A percentile compares a stretch with the other conserved stretches of the same genome.
Evolutionary conservation across 768 basidiomycete genomes (phyloP).

Genomic region (Pisolithus orientalis): DNA sequence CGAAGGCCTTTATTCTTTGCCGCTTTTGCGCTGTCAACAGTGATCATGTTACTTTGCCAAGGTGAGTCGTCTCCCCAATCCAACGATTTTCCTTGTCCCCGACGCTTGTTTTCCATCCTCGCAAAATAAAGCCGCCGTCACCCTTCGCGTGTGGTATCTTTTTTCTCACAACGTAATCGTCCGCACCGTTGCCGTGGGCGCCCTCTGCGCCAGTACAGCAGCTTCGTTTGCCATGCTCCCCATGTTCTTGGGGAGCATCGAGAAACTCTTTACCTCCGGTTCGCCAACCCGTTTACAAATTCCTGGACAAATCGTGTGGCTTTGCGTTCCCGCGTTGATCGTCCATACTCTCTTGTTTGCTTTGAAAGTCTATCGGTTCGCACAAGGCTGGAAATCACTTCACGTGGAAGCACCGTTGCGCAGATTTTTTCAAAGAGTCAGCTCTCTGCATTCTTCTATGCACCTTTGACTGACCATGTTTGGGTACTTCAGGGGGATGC

Average conservation of each 20-base stretch:
- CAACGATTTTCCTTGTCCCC: no score
- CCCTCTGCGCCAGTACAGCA: not conserved
- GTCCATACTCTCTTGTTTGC: constrained; percentile 12
- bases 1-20: not conserved
- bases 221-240: not conserved
- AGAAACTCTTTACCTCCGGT: not conserved
- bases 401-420: constrained; percentile 6
- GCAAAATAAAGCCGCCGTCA: constrained; percentile 6
- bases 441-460: not conserved
- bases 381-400: not conserved
- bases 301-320: not conserved
- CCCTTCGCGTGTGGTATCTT: constrained; percentile 15
- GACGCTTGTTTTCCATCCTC: no score
- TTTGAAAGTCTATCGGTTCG: constrained; percentile 13
- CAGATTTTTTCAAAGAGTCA: constrained; percentile 16
- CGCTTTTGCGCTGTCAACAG: not conserved
- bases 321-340: constrained; percentile 11
- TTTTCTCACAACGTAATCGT: constrained; percentile 4
- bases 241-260: not conserved
- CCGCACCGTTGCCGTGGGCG: not conserved
- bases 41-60: constrained; percentile 11
- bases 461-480: not conserved
- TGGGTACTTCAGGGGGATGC: not conserved
- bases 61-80: not conserved
- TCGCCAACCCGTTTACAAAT: not conserved